These are phyloP conservation scores for Hypoxylon rickii DNA, from an alignment of 495 filamentous ascomycete genomes.

Conservation along the genomic window DNA sequence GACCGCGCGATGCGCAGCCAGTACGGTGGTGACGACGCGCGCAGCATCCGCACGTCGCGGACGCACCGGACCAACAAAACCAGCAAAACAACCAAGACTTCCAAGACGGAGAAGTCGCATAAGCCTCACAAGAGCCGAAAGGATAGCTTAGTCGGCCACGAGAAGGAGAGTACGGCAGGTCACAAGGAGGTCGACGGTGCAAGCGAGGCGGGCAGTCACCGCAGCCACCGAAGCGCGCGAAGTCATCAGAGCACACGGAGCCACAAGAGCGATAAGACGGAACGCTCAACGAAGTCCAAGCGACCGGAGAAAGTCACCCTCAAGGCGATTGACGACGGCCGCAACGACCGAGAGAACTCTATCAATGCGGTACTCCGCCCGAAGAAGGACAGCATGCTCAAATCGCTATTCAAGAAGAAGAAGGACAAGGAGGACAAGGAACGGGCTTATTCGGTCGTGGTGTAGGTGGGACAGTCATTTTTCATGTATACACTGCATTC, in stretches of 20 bases:
- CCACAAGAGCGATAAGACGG: conserved; percentile 32
- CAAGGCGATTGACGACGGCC: conserved; percentile 40
- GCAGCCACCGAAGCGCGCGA: conserved; percentile 21
- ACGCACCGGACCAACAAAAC: conserved; percentile 28
- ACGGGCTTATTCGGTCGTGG: conserved; percentile 26
- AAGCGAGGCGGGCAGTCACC: conserved; percentile 36
- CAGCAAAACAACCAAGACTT: conserved; percentile 31
- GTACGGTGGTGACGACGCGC: conserved; percentile 41
- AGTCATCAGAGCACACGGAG: conserved; percentile 42
- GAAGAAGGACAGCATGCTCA: conserved; percentile 57
- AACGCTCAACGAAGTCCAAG: conserved; percentile 38
- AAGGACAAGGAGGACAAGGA: conserved; percentile 49
- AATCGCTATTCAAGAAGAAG: conserved; percentile 56
- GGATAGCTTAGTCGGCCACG: conserved; percentile 26
- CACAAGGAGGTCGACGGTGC: conserved; percentile 21
- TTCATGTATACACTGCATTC: background rate
- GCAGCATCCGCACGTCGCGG: conserved; percentile 27
- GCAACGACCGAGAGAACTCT: conserved; percentile 40
- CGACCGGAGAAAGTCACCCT: conserved; percentile 33
- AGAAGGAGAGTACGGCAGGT: conserved; percentile 37
- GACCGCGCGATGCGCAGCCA: conserved; percentile 56
- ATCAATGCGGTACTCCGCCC: conserved; percentile 33
- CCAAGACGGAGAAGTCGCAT: conserved; percentile 30
- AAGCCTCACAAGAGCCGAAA: conserved; percentile 38
- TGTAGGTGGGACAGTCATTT: background rate